Base-by-base conservation (phyloP, 306 rosid genomes). In the Inga oerstediana region DNA sequence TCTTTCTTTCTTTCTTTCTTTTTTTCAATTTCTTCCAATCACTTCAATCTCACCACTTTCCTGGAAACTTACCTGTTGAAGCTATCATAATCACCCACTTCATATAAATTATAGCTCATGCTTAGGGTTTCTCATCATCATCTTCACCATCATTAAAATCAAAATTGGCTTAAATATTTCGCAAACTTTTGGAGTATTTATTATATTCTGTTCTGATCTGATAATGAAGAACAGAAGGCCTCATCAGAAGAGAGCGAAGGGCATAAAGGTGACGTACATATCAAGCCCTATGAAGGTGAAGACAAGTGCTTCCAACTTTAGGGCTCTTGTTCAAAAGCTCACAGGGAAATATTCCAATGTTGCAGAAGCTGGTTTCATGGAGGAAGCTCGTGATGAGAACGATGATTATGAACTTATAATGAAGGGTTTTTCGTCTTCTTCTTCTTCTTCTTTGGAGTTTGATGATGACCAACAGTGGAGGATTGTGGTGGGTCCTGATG, bases 271-370 rank as follows among this genome's bases (percentile, higher is more conserved):
- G 4, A 93, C 91, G 2, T 94, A 94, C 79, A 94, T 94, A 54
- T 92, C 97, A 9, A 94, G 88, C 80, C 98, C 98, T 30, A 88
- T 94, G 98, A 94, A 92, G 86, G 97, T 94, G 13, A 83, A 89
- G 75, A 90, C 97, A 0, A 85, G 91, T 83, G 98, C 95, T 20
- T 87, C 98, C 3, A 87, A 90, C 68, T 94, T 94, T 77, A 87
- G 98, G 81, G 92, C 92, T 30, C 91, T 92, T 8, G 98, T 94
- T 8, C 98, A 94, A 49, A 90, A 92, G 67, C 97, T 94, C 87
- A 94, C 98, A 3, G 98, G 98, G 1, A 84, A 77, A 82, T 70
- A 88, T 83, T 94, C 98, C 48, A 93, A 94, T 24, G 94, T 92
- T 17, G 94, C 89, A 54, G 84, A 92, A 7, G 74, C 78, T 59